Evolutionary conservation across 2,329 filamentous ascomycete genomes (phyloP).

Genomic region (Fusarium newnesense): DNA sequence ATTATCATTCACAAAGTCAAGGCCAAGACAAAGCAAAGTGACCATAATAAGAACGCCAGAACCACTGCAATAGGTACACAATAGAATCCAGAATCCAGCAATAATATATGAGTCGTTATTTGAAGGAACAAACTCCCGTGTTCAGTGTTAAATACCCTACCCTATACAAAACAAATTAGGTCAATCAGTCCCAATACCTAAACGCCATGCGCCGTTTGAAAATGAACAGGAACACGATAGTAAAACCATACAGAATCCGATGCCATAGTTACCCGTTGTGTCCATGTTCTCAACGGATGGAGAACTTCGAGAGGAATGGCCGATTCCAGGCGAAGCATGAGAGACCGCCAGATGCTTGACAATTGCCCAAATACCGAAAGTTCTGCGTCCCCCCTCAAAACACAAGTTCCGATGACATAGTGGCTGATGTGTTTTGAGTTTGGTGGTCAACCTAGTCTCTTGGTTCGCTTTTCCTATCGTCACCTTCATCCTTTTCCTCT

Average conservation of each 20-base stretch:
- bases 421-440: not conserved
- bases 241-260: too few species aligned
- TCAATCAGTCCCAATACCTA: not conserved
- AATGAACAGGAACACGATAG: not conserved
- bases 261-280: not conserved
- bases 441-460: constrained; percentile 10
- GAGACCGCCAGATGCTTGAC: not conserved
- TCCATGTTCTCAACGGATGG: too few species aligned
- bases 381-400: not conserved
- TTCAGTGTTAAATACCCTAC: not conserved
- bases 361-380: not conserved
- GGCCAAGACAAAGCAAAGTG: not conserved
- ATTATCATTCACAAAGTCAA: not conserved
- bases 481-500: constrained; percentile 51
- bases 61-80: rapidly evolving
- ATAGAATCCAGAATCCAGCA: not conserved
- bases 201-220: constrained; percentile 21
- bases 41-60: not conserved
- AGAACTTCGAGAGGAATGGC: not conserved
- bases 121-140: not conserved
- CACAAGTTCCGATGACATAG: not conserved
- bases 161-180: constrained; percentile 10
- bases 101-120: not conserved
- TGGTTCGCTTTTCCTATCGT: constrained; percentile 47
- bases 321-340: not conserved